Conservation (phyloP, 441 rosid species). For the Aleurites moluccanus region DNA sequence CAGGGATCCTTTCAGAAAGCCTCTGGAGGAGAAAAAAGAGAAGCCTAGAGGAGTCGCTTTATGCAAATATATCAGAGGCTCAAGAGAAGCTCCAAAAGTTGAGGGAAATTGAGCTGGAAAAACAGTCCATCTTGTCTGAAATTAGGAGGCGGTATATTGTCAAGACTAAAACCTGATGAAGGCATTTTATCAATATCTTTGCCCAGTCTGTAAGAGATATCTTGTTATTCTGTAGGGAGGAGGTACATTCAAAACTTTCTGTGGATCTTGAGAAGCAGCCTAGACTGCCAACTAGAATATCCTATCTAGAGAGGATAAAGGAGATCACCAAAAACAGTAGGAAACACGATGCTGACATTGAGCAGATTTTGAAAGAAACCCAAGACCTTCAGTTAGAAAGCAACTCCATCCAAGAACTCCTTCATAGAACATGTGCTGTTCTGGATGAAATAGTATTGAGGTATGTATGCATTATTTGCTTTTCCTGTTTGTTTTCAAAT, state of each 20-base stretch:
- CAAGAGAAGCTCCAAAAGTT: constrained; percentile 53
- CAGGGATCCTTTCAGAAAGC: constrained; percentile 53
- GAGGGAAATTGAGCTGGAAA: constrained; percentile 54
- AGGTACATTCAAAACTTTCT: constrained; percentile 47
- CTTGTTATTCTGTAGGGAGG: constrained; percentile 49
- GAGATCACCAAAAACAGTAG: constrained; percentile 85
- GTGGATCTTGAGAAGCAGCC: constrained; percentile 52
- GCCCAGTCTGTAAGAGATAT: constrained; percentile 2
- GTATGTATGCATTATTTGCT: constrained; percentile 35
- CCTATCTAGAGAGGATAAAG: constrained; percentile 63
- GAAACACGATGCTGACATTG: constrained; percentile 75
- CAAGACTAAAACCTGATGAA: constrained; percentile 9
- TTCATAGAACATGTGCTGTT: constrained; percentile 73
- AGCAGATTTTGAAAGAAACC: constrained; percentile 71
- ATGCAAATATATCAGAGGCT: constrained; percentile 49
- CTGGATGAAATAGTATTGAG: constrained; percentile 78
- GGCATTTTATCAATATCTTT: constrained; percentile 5
- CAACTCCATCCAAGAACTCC: constrained; percentile 79
- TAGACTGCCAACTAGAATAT: constrained; percentile 50
- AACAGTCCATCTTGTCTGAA: constrained; percentile 49
- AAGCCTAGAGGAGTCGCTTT: constrained; percentile 56
- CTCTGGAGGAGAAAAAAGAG: constrained; percentile 59
- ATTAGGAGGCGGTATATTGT: constrained; percentile 45
- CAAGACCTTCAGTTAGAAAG: constrained; percentile 85
- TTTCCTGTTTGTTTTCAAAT: neutral